Base-by-base conservation (phyloP, 2,329 filamentous ascomycete species). In the Xylariaceae sp. region DNA sequence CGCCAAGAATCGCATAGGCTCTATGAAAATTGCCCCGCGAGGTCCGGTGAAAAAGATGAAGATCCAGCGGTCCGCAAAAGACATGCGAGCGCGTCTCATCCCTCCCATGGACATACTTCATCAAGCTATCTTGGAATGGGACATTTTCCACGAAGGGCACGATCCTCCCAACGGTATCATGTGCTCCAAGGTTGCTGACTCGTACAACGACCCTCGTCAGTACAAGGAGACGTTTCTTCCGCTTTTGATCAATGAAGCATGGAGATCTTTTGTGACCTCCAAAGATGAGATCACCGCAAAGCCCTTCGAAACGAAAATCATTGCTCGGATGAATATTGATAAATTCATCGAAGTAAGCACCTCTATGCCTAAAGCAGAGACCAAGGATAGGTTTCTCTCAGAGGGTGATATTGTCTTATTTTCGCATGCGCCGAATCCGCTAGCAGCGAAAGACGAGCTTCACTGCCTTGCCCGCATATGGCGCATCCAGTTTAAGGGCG, bases 141-240 rank as follows among this genome's bases (percentile, higher is more conserved):
- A 99, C 60, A 96, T 95, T 60, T 99, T 97, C 69, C 89, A 96
- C 64, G 76, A 84, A 42, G 90, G 91, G 28, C 90, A 92, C 63
- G 88, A 92, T 53, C 94, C 94, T 6, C 92, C 94, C 0, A 86
- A 83, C 47, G 83, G 83, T 14, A 84, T 86, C 44, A 79, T 83
- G 42, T 96, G 93, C 65, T 83, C 80, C 43, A 77, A 83, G 48
- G 93, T 99, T 11, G 85, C 87, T 5, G 87, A 89, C 55, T 83
- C 83, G 1, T 99, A 96, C 71, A 70, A 76, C 28, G 86, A 90
- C 60, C 88, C 91, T 0, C 74, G 75, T 41, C 85, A 89, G 45
- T 99, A 99, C 67, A 89, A 95, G 67, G 79, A 83, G 53, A 96
- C 91, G 0, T 99, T 99, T 70, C 86, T 95, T 60, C 92, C 93